Conservation (phyloP, 1,284 basidiomycete species). For the Peniophora sp. region DNA sequence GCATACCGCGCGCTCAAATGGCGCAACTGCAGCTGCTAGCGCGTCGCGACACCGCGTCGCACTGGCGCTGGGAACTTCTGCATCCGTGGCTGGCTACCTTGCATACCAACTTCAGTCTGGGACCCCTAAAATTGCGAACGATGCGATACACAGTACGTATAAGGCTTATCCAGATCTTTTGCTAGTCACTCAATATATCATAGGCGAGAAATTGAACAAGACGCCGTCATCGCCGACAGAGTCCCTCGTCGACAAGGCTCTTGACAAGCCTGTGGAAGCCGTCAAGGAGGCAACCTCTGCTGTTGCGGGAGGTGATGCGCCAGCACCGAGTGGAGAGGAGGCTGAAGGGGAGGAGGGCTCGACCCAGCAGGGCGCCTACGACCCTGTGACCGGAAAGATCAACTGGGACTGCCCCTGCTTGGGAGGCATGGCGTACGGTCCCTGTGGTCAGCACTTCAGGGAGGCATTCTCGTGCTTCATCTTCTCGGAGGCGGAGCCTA, state of each 20-base stretch:
- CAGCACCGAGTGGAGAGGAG: neutral
- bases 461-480: slow-evolving; percentile 98
- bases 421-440: slow-evolving; percentile 97
- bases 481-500: slow-evolving; percentile 90
- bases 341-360: slow-evolving; percentile 23
- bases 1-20: slow-evolving; percentile 29
- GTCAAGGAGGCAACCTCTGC: neutral
- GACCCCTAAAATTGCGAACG: slow-evolving; percentile 34
- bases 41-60: slow-evolving; percentile 20
- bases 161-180: no score
- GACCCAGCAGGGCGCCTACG: slow-evolving; percentile 47
- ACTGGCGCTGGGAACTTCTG: slow-evolving; percentile 34
- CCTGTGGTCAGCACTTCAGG: slow-evolving; percentile 91
- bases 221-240: slow-evolving; percentile 8
- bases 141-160: slow-evolving; percentile 13
- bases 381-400: slow-evolving; percentile 95
- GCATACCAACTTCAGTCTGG: slow-evolving; percentile 29
- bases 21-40: slow-evolving; percentile 9
- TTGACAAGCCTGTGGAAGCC: slow-evolving; percentile 1
- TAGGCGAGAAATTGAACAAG: neutral
- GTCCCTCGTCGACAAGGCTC: no score
- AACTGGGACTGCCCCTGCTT: slow-evolving; percentile 99
- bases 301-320: neutral
- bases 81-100: slow-evolving; percentile 37
- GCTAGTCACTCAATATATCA: no score